Evolutionary conservation across 139 green algal genomes (phyloP), one percentile per base, ranked within the genome.

Genomic region (Chlamydomonas sp.): DNA sequence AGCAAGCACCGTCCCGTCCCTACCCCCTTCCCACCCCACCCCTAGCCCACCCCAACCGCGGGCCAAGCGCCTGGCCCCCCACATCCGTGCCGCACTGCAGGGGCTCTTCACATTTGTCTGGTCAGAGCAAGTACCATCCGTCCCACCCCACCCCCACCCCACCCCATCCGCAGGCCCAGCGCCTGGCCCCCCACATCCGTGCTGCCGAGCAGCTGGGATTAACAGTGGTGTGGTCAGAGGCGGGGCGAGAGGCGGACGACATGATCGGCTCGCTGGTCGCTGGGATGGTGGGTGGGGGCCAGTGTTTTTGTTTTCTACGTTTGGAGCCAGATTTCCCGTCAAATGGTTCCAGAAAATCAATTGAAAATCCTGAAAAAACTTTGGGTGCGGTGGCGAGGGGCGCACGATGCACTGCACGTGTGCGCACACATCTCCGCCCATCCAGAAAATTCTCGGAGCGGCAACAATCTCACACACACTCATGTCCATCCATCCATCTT

Each of bases 161-260:
- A 54, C 43, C 13, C 43, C 43, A 54, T 24, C 6, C n/a, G 8
- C 31, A 66, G 5, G 30, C 58, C 38, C 37, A 54, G 62, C 36
- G 62, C 36, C 31, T 69, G 36, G 3, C 4, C 24, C 13, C 6
- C 8, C 57, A 58, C 29, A 37, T 69, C 6, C 24, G 5, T 24
- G 62, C 13, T 36, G 62, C 62, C 24, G 62, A 69, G 34, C 10
- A 35, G 36, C 13, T 57, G 4, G 62, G 62, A 3, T 69, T 35
- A 13, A 28, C 35, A 3, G 35, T 57, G 36, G 13, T 69, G 5
- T 69, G 62, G 62, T 69, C 62, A 28, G 31, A 26, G 8, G 8
- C 35, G 10, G 62, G 62, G 3, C 33, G 22, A 26, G 62, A 69
- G 37, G 62, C 62, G n/a, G 62, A 69, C 57, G 62, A 69, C 37